Evolutionary conservation across 2,329 filamentous ascomycete genomes (phyloP), one percentile per base, ranked within the genome.

Genomic region (Pseudophaeomoniella oleicola): DNA sequence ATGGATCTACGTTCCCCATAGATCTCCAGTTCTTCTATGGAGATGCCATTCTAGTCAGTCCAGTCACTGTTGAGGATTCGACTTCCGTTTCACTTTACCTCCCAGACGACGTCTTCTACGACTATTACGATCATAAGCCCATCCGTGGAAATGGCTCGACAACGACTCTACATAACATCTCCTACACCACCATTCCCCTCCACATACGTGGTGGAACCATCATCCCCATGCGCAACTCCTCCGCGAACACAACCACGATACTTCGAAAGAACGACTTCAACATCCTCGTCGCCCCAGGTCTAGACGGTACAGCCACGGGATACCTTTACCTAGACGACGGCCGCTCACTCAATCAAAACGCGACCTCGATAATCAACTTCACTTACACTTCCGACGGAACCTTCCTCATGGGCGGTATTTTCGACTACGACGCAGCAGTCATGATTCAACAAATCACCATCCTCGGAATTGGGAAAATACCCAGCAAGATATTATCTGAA

Each of bases 241-340:
- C 62, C 19, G 69, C 70, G 2, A 71, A 67, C 61, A 83, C 63
- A 48, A 86, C 55, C 50, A 75, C 49, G 52, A 80, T 64, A 16
- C 55, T 76, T 30, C 63, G 70, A 31, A 65, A 71, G 44, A 63
- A 80, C 46, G 64, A 75, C 45, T 88, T 88, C 58, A 69, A 78
- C 51, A 60, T 92, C 35, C 49, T 88, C 22, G 67, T 92, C 32
- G 78, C 82, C 0, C 67, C 81, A 0, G 73, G 69, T 4, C 49
- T 52, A 1, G 60, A 78, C 36, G 80, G 78, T 3, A 71, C 60
- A 4, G 84, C 84, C 0, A 54, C 51, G 1, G 84, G 84, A 0
- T 63, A 66, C 36, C 61, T 90, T 39, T 90, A 87, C 52, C 59
- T 90, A 4, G 84, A 90, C 46, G 83, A 92, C 42, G 84, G 84